Evolutionary conservation across 1,139 yeast species (phyloP).

Genomic region (Geotrichum reessii): DNA sequence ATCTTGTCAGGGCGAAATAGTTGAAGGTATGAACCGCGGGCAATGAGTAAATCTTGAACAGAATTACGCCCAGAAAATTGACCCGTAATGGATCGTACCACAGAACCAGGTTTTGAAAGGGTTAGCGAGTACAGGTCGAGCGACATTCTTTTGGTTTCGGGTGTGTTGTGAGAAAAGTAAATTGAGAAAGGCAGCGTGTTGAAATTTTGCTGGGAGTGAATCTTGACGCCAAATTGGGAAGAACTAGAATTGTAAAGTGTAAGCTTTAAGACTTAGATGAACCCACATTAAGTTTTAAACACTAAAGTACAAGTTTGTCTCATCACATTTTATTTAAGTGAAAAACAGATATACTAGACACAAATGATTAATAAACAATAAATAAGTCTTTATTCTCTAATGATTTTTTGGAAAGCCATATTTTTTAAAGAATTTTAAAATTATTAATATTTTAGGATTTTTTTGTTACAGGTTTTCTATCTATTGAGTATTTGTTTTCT

Average conservation of each 20-base stretch:
- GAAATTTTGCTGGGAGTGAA: not conserved
- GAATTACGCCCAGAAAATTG: conserved; percentile 55
- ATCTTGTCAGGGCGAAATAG: conserved; percentile 49
- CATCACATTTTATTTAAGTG: not conserved
- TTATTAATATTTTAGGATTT: no score
- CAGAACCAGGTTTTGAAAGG: conserved; percentile 51
- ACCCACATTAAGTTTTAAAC: not conserved
- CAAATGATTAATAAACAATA: no score
- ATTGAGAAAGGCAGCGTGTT: not conserved
- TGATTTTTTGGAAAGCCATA: no score
- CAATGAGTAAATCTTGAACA: conserved; percentile 58
- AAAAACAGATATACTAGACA: no score
- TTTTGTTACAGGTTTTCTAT: no score
- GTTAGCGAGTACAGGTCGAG: conserved; percentile 64
- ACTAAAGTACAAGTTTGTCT: not conserved
- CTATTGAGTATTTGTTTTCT: no score
- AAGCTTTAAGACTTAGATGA: not conserved
- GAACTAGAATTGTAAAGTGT: not conserved
- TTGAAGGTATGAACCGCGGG: conserved; percentile 50
- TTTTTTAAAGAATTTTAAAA: no score
- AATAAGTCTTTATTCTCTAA: no score
- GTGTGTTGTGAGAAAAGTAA: not conserved
- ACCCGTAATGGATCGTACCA: conserved; percentile 56
- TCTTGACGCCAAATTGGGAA: not conserved
- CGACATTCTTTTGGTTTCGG: conserved; percentile 23